Base-by-base conservation (phyloP, 2,329 filamentous ascomycete species). In the Sporothrix mexicana region DNA sequence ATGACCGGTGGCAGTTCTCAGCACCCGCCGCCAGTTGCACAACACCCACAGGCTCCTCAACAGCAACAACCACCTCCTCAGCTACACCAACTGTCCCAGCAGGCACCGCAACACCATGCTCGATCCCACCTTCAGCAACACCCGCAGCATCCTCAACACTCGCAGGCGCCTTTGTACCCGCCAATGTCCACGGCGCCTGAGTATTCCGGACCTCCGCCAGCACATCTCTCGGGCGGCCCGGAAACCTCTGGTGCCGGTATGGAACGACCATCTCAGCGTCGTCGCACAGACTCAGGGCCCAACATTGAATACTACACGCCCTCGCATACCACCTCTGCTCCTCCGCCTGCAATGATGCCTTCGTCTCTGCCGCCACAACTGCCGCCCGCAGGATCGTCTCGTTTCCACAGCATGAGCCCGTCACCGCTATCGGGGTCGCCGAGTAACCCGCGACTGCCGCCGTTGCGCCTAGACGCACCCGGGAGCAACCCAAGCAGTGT, bases 401-500 rank as follows among this genome's bases (percentile, higher is more conserved):
- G 73, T 23, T 74, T 70, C 12, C 73, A 69, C 55, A 74, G 73
- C 43, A 69, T 74, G 70, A 73, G 72, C 13, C 74, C 74, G 15
- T 74, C 73, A 2, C 70, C 73, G 10, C 71, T 73, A n/a, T 73
- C 73, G 5, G 73, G 62, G 0, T 75, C 73, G 15, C 73, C 74
- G 8, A 72, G 30, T 57, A 69, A 72, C 47, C 70, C 73, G 7
- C 74, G 72, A 1, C 69, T 76, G 17, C 73, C 73, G 3, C 73
- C 73, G 5, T 45, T 75, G 10, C 73, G 73, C 0, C 57, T 75
- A 73, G 73, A 76, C 17, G 72, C 75, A 62, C 75, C 74, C 71
- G 77, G 49, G 75, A 80, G 70, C 73, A 72, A 79, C 77, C 45
- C 30, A 73, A 81, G 74, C 75, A 79, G 69, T 76, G 78, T 55